A percentile compares a stretch with the other conserved stretches of the same genome.
phyloP scores from a whole-genome alignment of 768 basidiomycete species.

The Suillus subaureus region DNA sequence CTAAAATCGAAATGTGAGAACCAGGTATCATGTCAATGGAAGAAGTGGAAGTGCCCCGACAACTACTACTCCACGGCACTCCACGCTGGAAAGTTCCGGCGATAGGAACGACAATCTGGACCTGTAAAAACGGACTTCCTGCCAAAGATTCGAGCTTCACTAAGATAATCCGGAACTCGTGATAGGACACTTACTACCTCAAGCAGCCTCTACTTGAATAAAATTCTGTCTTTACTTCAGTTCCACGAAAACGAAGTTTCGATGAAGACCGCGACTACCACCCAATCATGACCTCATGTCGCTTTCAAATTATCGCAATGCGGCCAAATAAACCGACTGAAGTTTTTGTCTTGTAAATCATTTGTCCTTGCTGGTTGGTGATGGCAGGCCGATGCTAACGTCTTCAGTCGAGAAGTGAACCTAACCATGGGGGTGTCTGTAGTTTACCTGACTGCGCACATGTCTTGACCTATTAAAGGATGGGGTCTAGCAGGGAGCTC shows the following conservation, averaged over 20 bases:
- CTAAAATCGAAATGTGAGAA: not conserved
- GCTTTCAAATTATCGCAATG: constrained; percentile 27
- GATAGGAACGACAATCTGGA: constrained; percentile 6
- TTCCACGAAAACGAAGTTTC: constrained; percentile 30
- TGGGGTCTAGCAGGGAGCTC: not conserved
- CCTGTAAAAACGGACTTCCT: constrained; percentile 6
- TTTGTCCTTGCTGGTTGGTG: constrained; percentile 1
- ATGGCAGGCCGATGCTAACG: constrained; percentile 8
- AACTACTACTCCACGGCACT: not conserved
- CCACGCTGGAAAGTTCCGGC: not conserved
- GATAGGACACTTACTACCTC: constrained; percentile 19
- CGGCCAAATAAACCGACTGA: constrained; percentile 11
- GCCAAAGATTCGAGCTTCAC: not conserved
- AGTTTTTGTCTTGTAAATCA: constrained; percentile 6
- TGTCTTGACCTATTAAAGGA: not conserved
- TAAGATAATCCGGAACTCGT: not conserved
- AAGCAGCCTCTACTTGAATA: constrained; percentile 23
- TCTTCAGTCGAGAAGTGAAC: constrained; percentile 8
- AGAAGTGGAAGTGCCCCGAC: not conserved
- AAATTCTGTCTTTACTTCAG: constrained; percentile 27
- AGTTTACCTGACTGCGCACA: not conserved
- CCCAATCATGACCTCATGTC: constrained; percentile 29
- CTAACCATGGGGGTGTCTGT: not conserved
- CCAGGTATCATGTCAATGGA: not conserved
- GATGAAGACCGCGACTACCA: constrained; percentile 35